Base-by-base conservation (phyloP, 352 stramenopile species). In the Globisporangium cylindrosporum region DNA sequence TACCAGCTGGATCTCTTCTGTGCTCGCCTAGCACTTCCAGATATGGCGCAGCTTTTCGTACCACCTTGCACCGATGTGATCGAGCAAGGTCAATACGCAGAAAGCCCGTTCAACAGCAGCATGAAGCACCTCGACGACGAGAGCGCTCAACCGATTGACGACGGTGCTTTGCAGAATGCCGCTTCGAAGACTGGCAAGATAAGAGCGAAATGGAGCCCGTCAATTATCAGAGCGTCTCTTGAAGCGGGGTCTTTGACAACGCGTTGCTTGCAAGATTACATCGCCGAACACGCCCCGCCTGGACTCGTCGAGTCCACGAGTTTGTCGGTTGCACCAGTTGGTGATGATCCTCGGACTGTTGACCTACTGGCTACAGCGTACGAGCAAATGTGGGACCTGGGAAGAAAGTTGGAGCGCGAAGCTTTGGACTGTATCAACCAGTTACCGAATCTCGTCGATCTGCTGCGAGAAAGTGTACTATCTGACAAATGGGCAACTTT, bases 1-100 rank as follows among this genome's bases (percentile, higher is more conserved):
- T 70, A 82, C 29, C 84, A 94, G 64, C 71, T 96, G 25, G 89
- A 96, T 53, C 61, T 96, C 25, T 75, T 96, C 27, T 96, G 89
- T 65, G 84, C 86, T 67, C 78, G 89, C 41, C 69, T 96, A 7
- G 70, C 87, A 6, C 70, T 92, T 22, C 86, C 84, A 38, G 89
- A 96, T 74, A 76, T 94, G 66, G 81, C 80, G 0, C 84, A 92
- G 69, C 71, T 72, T 1, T 96, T 96, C 69, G 86, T 95, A 10
- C 89, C 89, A 18, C 69, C 76, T 8, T 89, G 77, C 65, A 74
- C 84, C 14, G 79, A 93, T 67, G 68, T 92, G 51, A 67, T 94
- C 22, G 74, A 92, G 56, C 69, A 80, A 46, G 76, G 84, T 38
- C 60, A 54, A 43, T 73, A 64, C 32, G 46, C 25, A 34, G 74